phyloP scores from a whole-genome alignment of 225 moss, liverwort and hornwort species.

The Asterella californica region DNA sequence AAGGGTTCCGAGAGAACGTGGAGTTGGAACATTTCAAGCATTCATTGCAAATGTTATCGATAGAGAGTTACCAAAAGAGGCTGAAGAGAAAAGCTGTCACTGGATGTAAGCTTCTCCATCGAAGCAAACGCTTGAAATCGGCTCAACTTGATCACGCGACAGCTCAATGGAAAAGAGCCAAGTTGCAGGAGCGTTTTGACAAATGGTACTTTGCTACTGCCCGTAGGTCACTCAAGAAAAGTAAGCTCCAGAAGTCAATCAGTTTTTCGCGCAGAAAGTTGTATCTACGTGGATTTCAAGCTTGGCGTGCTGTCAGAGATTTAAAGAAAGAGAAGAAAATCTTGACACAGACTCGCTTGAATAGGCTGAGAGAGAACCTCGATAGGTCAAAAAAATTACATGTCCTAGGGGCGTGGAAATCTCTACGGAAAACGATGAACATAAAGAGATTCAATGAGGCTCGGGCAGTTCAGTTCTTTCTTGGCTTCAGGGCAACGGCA shows the following conservation, averaged over 20 bases:
- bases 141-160: slow-evolving; percentile 31
- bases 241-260: slow-evolving; percentile 28
- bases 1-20: slow-evolving; percentile 31
- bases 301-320: slow-evolving; percentile 29
- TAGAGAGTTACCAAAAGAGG: slow-evolving; percentile 33
- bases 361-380: slow-evolving; percentile 25
- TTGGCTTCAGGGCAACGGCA: slow-evolving; percentile 30
- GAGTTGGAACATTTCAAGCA: slow-evolving; percentile 29
- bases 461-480: slow-evolving; percentile 34
- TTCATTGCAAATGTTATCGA: slow-evolving; percentile 21
- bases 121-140: slow-evolving; percentile 32
- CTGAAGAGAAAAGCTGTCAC: slow-evolving; percentile 45
- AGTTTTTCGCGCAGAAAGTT: slow-evolving; percentile 29
- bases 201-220: slow-evolving; percentile 41
- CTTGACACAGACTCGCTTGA: slow-evolving; percentile 19
- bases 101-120: slow-evolving; percentile 37
- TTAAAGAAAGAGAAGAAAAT: slow-evolving; percentile 23
- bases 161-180: slow-evolving; percentile 31
- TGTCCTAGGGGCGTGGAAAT: slow-evolving; percentile 36
- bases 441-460: slow-evolving; percentile 42
- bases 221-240: slow-evolving; percentile 35
- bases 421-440: slow-evolving; percentile 40
- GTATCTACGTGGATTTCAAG: slow-evolving; percentile 26
- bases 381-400: slow-evolving; percentile 26
- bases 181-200: slow-evolving; percentile 36